Evolutionary conservation across 164 flowering plant species (phyloP), one percentile per base, ranked within the genome.

Genomic region (grape (Vitis vinifera)): DNA sequence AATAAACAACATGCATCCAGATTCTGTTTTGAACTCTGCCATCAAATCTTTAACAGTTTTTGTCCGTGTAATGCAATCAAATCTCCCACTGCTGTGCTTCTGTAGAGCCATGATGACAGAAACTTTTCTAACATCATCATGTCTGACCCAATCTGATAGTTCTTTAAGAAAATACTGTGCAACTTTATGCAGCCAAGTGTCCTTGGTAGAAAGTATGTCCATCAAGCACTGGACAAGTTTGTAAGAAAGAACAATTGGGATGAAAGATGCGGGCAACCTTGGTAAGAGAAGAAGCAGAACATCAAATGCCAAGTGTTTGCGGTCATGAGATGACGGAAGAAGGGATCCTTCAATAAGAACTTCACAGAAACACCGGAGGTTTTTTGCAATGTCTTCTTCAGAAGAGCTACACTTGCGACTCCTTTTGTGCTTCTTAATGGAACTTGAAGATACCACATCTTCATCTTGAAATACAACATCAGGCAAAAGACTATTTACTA

Each of bases 261-360:
- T 62, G 66, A 84, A 85, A 3, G 97, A 84, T 62, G 88, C 85
- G 62, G 98, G 93, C 44, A 91, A 59, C 78, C 88, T 87, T 31
- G 90, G 93, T 7, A 96, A 80, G 59, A 93, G 84, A 69, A 93
- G 91, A 71, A 89, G 92, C 62, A 93, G 68, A 72, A 91, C 68
- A 77, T 91, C 91, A 75, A 96, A 83, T 15, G 90, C 99, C 78
- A 96, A 84, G 78, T 90, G 93, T 66, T 96, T 96, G 10, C 99
- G 92, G 67, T 93, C 98, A 85, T 96, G 99, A 64, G 99, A 96
- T 63, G 98, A 93, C 15, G 68, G 49, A 58, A 96, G 90, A 69
- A 96, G 95, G 23, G 91, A 81, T 76, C 89, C 95, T 77, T 96
- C 99, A 69, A 96, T 81, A 62, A 90, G 75, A 70, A 88, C 79